phyloP scores from a whole-genome alignment of 805 yeast species.

The Saccharomyces eubayanus region DNA sequence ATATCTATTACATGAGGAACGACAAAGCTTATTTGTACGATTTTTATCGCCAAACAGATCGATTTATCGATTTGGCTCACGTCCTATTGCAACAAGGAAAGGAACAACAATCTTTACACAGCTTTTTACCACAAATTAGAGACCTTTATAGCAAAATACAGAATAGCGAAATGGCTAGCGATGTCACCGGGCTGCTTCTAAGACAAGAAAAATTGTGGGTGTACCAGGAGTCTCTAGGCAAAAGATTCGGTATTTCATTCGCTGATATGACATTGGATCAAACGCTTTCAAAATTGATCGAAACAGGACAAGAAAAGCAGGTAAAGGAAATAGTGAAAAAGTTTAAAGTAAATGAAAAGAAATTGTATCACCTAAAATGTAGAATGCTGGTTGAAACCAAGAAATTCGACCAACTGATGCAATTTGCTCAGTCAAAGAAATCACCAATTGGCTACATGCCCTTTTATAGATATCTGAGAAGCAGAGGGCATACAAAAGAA shows the following conservation, averaged over 20 bases:
- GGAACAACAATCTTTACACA: slow-evolving; percentile 29
- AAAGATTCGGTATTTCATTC: slow-evolving; percentile 36
- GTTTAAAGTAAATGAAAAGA: slow-evolving; percentile 49
- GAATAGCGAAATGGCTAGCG: slow-evolving; percentile 9
- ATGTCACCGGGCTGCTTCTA: slow-evolving; percentile 17
- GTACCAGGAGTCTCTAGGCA: slow-evolving; percentile 39
- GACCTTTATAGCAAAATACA: slow-evolving; percentile 22
- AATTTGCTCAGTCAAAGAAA: slow-evolving; percentile 42
- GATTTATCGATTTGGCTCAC: slow-evolving; percentile 39
- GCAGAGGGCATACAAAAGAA: slow-evolving; percentile 47
- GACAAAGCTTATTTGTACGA: slow-evolving; percentile 40
- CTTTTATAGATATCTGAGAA: slow-evolving; percentile 47
- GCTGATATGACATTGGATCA: slow-evolving; percentile 38
- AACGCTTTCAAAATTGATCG: slow-evolving; percentile 40
- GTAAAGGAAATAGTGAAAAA: slow-evolving; percentile 44
- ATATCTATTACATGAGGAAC: slow-evolving; percentile 27
- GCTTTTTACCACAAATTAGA: slow-evolving; percentile 30
- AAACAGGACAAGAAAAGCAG: slow-evolving; percentile 40
- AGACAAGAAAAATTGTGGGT: slow-evolving; percentile 39
- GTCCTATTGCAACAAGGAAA: slow-evolving; percentile 31
- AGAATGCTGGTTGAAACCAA: slow-evolving; percentile 39
- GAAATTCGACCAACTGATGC: slow-evolving; percentile 49
- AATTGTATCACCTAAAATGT: slow-evolving; percentile 47
- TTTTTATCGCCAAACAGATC: slow-evolving; percentile 59
- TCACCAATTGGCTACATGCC: slow-evolving; percentile 69